Evolutionary conservation across 2,329 filamentous ascomycete species (phyloP).

Genomic region (Corinectria fuckeliana): DNA sequence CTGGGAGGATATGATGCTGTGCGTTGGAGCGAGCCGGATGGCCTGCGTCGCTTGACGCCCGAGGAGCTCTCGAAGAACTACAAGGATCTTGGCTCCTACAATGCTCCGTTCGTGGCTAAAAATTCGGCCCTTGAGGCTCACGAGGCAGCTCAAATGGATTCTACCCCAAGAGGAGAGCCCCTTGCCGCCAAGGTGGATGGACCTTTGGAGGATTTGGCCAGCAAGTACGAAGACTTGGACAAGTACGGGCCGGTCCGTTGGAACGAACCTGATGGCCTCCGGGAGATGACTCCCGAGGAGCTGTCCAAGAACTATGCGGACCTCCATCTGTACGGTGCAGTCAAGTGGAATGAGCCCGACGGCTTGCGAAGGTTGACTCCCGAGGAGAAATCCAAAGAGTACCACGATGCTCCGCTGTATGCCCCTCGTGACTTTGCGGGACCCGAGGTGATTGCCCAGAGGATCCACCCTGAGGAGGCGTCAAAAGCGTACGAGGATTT

Average conservation of each 20-base stretch:
- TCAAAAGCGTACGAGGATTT: constrained; percentile 43
- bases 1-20: constrained; percentile 48
- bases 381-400: constrained; percentile 50
- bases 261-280: constrained; percentile 50
- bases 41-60: constrained; percentile 36
- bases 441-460: constrained; percentile 17
- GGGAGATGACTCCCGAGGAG: constrained; percentile 42
- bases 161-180: constrained; percentile 45
- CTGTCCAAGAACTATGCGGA: constrained; percentile 49
- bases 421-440: constrained; percentile 34
- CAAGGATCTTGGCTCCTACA: constrained; percentile 47
- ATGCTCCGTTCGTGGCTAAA: constrained; percentile 43
- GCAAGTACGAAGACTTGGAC: constrained; percentile 51
- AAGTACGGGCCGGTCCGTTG: constrained; percentile 47
- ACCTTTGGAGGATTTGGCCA: constrained; percentile 34
- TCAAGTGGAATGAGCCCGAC: constrained; percentile 47
- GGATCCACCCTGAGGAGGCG: constrained; percentile 38
- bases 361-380: constrained; percentile 38
- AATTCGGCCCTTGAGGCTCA: constrained; percentile 38
- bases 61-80: constrained; percentile 42
- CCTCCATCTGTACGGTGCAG: constrained; percentile 44
- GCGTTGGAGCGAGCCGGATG: constrained; percentile 41
- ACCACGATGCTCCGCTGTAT: constrained; percentile 46
- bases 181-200: constrained; percentile 45
- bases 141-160: constrained; percentile 39